These are phyloP conservation scores for Huntiella moniliformis DNA, from an alignment of 2,329 filamentous ascomycete species.

Conservation along the genomic window DNA sequence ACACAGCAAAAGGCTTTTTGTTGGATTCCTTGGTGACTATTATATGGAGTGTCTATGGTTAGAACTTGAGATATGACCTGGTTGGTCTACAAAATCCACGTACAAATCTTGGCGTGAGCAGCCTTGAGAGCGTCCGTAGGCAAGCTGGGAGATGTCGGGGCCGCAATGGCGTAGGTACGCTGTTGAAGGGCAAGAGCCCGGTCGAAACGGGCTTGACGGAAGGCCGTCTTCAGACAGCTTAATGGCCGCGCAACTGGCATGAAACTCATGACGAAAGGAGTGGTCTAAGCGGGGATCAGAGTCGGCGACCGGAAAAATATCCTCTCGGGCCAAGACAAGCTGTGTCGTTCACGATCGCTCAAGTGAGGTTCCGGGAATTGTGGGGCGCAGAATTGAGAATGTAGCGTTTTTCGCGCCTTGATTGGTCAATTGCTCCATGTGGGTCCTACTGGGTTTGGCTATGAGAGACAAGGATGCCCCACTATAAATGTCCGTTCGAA, in stretches of 20 bases:
- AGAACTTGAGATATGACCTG: background rate
- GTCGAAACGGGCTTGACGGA: conserved; percentile 39
- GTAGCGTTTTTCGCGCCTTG: background rate
- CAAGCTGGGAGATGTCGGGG: conserved; percentile 12
- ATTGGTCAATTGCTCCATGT: conserved; percentile 1
- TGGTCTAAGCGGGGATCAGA: background rate
- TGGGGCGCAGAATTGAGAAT: background rate
- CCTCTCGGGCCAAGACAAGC: background rate
- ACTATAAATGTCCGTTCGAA: background rate
- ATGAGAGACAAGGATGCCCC: background rate
- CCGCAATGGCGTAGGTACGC: conserved; percentile 14
- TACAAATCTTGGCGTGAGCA: conserved; percentile 16
- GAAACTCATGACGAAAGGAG: conserved; percentile 35
- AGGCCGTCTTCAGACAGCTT: conserved; percentile 47
- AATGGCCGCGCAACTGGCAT: conserved; percentile 45
- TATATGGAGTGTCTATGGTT: background rate
- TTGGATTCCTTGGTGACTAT: conserved; percentile 11
- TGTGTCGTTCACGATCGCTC: background rate
- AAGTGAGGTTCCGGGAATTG: background rate
- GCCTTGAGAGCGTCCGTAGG: conserved; percentile 18
- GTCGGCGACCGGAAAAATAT: background rate
- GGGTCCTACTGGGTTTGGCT: too few species aligned
- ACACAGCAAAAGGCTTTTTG: conserved; percentile 14
- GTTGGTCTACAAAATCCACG: conserved; percentile 7
- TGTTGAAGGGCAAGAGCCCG: conserved; percentile 15